phyloP scores from a whole-genome alignment of 306 rosid species.

The Cajanus cajan region DNA sequence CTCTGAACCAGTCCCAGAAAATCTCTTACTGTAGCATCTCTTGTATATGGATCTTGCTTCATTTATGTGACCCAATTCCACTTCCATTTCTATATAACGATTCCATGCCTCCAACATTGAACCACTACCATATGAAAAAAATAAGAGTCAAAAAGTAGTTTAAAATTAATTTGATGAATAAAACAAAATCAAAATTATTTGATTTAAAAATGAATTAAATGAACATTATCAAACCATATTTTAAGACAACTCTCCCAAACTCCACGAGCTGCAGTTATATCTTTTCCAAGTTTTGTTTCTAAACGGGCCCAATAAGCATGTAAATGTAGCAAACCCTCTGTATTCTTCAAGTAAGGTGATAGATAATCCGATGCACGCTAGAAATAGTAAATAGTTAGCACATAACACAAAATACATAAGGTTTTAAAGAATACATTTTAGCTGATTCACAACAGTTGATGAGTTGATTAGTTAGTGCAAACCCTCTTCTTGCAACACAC shows the following conservation, averaged over 20 bases:
- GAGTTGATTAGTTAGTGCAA: background rate
- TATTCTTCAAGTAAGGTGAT: conserved; percentile 77
- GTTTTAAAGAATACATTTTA: background rate
- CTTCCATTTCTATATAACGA: conserved; percentile 79
- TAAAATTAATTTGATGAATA: conserved; percentile 1
- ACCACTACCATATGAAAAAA: conserved; percentile 49
- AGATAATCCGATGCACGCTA: conserved; percentile 85
- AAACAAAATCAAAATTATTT: conserved; percentile 5
- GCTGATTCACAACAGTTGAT: background rate
- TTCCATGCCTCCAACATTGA: conserved; percentile 84
- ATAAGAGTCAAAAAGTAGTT: background rate
- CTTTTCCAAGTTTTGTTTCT: conserved; percentile 63
- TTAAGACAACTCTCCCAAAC: conserved; percentile 88
- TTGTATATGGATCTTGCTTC: conserved; percentile 83
- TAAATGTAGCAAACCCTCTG: conserved; percentile 60
- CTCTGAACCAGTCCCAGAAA: conserved; percentile 84
- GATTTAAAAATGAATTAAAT: conserved; percentile 14
- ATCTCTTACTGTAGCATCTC: conserved; percentile 84
- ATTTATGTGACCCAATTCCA: conserved; percentile 62
- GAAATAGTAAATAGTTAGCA: conserved; percentile 32
- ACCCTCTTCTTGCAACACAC: background rate
- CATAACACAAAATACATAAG: conserved; percentile 18
- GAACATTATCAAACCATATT: conserved; percentile 57
- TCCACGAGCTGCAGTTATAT: conserved; percentile 77
- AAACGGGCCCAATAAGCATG: conserved; percentile 91